These are phyloP conservation scores for Eucalyptus victrix DNA, from an alignment of 345 rosid species.

Conservation along the genomic window DNA sequence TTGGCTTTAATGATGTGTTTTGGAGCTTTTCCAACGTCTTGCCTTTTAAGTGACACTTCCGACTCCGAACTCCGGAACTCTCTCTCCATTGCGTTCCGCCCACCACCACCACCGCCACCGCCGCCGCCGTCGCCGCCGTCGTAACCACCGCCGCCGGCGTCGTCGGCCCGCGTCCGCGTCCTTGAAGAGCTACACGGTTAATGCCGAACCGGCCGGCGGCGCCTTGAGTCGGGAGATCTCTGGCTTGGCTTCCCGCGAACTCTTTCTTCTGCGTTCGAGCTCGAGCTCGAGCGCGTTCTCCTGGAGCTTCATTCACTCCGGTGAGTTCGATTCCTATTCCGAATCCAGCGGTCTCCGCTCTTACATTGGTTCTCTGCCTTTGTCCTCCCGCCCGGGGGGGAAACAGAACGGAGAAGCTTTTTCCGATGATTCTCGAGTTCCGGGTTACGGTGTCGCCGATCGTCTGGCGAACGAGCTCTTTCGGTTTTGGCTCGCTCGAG, in stretches of 20 bases:
- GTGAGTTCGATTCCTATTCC: not conserved
- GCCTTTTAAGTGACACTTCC: not conserved
- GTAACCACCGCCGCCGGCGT: not conserved
- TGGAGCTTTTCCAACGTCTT: not conserved
- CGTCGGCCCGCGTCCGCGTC: not conserved
- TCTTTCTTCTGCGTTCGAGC: not conserved
- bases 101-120: not conserved
- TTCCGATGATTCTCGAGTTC: not conserved
- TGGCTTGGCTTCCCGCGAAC: not conserved
- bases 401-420: not conserved
- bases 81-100: not conserved
- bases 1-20: not conserved
- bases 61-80: not conserved
- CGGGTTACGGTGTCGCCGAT: not conserved
- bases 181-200: not conserved
- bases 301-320: not conserved
- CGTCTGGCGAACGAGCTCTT: not conserved
- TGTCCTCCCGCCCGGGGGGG: not conserved
- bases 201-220: not conserved
- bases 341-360: not conserved
- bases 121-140: not conserved
- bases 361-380: not conserved
- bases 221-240: not conserved
- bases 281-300: not conserved
- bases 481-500: not conserved